phyloP scores from a whole-genome alignment of 176 grass and related monocot genomes.

The Dendrocalamus sinicus region DNA sequence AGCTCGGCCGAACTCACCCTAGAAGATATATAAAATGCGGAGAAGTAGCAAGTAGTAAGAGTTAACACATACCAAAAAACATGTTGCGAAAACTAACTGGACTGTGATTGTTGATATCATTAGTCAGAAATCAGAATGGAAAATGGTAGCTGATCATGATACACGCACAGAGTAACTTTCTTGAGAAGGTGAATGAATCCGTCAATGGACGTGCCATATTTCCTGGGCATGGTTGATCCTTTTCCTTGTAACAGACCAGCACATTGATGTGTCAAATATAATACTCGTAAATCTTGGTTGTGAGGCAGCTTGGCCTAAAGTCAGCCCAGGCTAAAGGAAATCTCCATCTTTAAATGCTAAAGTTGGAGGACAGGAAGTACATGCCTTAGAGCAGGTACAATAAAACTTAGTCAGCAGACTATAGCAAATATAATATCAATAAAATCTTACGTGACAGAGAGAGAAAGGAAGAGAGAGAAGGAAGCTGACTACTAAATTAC shows the following conservation, averaged over 20 bases:
- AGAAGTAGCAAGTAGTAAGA: background rate
- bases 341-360: constrained; percentile 16
- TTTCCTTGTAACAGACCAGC: constrained; percentile 1
- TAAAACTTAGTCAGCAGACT: too few species aligned
- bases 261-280: constrained; percentile 13
- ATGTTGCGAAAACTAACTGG: background rate
- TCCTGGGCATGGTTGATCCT: background rate
- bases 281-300: background rate
- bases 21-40: background rate
- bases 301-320: constrained; percentile 19
- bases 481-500: too few species aligned
- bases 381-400: too few species aligned
- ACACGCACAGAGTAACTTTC: background rate
- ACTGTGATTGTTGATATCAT: background rate
- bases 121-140: background rate
- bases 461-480: too few species aligned
- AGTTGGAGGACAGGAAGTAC: constrained; percentile 37
- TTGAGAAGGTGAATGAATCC: background rate
- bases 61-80: background rate
- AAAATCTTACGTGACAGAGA: too few species aligned
- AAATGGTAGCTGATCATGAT: background rate
- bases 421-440: too few species aligned
- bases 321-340: constrained; percentile 30
- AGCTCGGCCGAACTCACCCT: too few species aligned
- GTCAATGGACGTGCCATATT: constrained; percentile 12